A percentile compares a stretch with the other conserved stretches of the same genome.
Conservation (phyloP, 1,284 basidiomycete species). For the Leccinum griseonigrum region DNA sequence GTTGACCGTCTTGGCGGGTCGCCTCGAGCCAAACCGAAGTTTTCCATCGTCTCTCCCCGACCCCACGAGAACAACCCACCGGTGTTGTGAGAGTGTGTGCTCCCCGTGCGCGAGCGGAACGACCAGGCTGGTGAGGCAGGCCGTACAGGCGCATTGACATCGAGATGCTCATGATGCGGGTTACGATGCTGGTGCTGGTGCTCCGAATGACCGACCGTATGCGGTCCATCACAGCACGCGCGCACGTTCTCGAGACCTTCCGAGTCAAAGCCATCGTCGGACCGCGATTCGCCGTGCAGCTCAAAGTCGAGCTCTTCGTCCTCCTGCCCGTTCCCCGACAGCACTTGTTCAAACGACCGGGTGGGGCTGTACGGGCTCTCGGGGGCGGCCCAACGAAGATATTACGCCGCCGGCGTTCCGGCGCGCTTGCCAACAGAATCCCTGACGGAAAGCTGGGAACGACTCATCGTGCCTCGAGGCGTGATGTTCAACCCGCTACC, state of each 20-base stretch:
- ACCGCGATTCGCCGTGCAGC: slow-evolving; percentile 69
- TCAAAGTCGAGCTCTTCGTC: slow-evolving; percentile 82
- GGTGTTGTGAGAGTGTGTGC: slow-evolving; percentile 61
- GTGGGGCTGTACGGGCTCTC: slow-evolving; percentile 68
- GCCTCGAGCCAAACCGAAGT: slow-evolving; percentile 66
- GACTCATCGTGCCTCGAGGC: slow-evolving; percentile 71
- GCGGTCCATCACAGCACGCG: slow-evolving; percentile 91
- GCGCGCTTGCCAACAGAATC: slow-evolving; percentile 79
- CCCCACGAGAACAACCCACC: slow-evolving; percentile 65
- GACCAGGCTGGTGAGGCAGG: slow-evolving; percentile 79
- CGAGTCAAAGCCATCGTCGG: slow-evolving; percentile 73
- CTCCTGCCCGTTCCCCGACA: slow-evolving; percentile 37
- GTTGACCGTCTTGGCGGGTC: slow-evolving; percentile 54
- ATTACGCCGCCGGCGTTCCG: slow-evolving; percentile 88
- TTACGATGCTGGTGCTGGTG: slow-evolving; percentile 55
- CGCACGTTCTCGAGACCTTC: slow-evolving; percentile 92
- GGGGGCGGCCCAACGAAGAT: slow-evolving; percentile 71
- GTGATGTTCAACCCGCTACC: slow-evolving; percentile 69
- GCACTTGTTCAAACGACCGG: slow-evolving; percentile 64
- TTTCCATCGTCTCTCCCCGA: slow-evolving; percentile 49
- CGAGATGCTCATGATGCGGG: slow-evolving; percentile 50
- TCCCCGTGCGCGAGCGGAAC: slow-evolving; percentile 72
- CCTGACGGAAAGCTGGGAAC: slow-evolving; percentile 68
- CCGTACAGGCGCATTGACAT: slow-evolving; percentile 48
- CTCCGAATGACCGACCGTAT: slow-evolving; percentile 59